phyloP scores from a whole-genome alignment of 1,139 yeast genomes.

The Saccharomyces hybrid region DNA sequence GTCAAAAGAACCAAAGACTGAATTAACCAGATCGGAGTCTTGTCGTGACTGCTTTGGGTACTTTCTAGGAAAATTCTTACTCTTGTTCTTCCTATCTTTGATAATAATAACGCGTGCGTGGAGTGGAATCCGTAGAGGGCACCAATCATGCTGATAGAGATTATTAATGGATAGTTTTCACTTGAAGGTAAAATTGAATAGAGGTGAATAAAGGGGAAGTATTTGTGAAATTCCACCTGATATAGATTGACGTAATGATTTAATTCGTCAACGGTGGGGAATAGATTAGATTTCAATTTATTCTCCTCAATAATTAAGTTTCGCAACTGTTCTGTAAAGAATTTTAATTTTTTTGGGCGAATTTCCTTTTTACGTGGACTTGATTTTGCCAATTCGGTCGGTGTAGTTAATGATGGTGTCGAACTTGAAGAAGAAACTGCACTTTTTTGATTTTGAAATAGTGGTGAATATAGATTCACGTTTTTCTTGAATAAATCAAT shows the following conservation, averaged over 20 bases:
- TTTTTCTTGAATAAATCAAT: constrained; percentile 48
- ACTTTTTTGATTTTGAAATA: constrained; percentile 10
- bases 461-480: constrained; percentile 11
- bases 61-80: constrained; percentile 70
- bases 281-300: constrained; percentile 45
- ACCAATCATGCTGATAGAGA: constrained; percentile 83
- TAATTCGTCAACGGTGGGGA: constrained; percentile 71
- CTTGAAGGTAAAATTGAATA: constrained; percentile 53
- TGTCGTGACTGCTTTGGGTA: constrained; percentile 47
- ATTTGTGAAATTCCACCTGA: constrained; percentile 67
- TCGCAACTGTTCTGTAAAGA: constrained; percentile 47
- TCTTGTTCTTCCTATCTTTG: constrained; percentile 70
- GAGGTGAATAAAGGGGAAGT: constrained; percentile 77
- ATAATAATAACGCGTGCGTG: constrained; percentile 63
- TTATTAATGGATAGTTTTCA: constrained; percentile 65
- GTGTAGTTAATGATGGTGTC: constrained; percentile 21
- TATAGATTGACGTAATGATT: constrained; percentile 66
- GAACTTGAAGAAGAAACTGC: constrained; percentile 3
- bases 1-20: constrained; percentile 78
- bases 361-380: not conserved
- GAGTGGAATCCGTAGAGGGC: constrained; percentile 82
- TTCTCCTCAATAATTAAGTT: constrained; percentile 46
- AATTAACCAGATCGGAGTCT: constrained; percentile 80
- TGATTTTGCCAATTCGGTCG: not conserved
- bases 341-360: constrained; percentile 7